Conservation (phyloP, 2,329 filamentous ascomycete genomes). For the Fusarium zealandicum region DNA sequence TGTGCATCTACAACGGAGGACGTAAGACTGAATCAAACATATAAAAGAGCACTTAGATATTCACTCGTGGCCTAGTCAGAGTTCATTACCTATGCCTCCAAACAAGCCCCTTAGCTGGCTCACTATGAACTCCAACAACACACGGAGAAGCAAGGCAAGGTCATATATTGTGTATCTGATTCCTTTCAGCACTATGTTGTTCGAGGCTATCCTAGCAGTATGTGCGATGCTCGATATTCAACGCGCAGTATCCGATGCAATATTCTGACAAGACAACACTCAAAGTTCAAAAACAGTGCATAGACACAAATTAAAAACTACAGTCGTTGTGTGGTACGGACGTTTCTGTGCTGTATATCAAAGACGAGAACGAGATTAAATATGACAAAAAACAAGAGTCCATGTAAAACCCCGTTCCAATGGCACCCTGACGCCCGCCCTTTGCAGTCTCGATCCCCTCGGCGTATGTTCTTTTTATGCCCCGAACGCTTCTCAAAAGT, state of each 20-base stretch:
- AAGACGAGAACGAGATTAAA: conserved; percentile 22
- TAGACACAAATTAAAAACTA: background rate
- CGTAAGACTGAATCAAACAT: no score
- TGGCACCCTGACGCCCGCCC: conserved; percentile 41
- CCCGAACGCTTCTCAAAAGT: conserved; percentile 19
- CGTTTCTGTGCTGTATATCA: conserved; percentile 28
- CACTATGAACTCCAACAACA: no score
- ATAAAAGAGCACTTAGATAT: no score
- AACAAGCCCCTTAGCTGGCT: no score
- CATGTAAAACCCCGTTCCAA: conserved; percentile 29
- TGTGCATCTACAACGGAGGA: no score
- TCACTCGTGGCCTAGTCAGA: no score
- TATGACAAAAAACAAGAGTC: conserved; percentile 5
- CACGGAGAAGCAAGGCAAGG: no score
- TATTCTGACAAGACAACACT: conserved; percentile 17
- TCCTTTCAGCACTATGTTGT: conserved; percentile 2
- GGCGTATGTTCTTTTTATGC: conserved; percentile 24
- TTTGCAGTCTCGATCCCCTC: conserved; percentile 33
- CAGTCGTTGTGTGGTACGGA: conserved; percentile 21
- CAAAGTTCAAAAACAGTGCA: background rate
- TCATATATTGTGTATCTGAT: background rate
- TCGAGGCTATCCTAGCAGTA: background rate
- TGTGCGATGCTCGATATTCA: background rate
- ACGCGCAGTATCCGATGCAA: background rate
- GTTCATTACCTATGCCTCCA: no score